Base-by-base conservation (phyloP, 371 early-diverging fungal genomes). In the Batkoa obscura region DNA sequence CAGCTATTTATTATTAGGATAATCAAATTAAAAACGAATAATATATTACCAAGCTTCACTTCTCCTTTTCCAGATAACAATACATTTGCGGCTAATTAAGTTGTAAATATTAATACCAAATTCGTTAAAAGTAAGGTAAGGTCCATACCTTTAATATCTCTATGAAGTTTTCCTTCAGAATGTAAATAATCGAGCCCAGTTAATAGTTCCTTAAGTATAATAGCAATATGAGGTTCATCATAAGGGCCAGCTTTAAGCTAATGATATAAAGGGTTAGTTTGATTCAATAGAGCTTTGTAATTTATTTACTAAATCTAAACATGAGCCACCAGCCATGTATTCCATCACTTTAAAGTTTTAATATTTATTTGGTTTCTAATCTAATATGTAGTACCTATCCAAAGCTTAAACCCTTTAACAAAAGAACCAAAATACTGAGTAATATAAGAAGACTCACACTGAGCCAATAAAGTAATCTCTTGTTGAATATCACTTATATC, bases 401-500 rank as follows among this genome's bases (percentile, higher is more conserved):
- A 90, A 42, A 92, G 73, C 59, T 84, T 78, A 58, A 83, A 80
- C 8, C 80, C 87, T 59, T 85, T 82, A 58, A 89, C 72, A 63
- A 78, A 86, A 17, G 86, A 84, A 33, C 85, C 84, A 65, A 78
- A 77, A 64, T 87, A 87, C 76, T 83, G 86, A 59, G 91, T 92
- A 52, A 94, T 88, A 64, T 79, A 84, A 42, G 74, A 76, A 8
- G 90, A 89, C 59, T 92, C 87, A 51, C 92, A 76, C 62, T 93
- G 94, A 23, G 92, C 87, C 35, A 97, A 69, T 54, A 97, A 83
- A 41, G 81, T 83, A 60, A 95, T 97, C 66, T 97, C 98, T 66
- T 90, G 88, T 63, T 90, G 93, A 62, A 97, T 93, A 69, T 94
- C 98, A 60, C 90, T 93, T 59, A 95, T 94, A 62, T 97, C 94